Base-by-base conservation (phyloP, 768 basidiomycete species). In the Pleurotus cornucopiae region DNA sequence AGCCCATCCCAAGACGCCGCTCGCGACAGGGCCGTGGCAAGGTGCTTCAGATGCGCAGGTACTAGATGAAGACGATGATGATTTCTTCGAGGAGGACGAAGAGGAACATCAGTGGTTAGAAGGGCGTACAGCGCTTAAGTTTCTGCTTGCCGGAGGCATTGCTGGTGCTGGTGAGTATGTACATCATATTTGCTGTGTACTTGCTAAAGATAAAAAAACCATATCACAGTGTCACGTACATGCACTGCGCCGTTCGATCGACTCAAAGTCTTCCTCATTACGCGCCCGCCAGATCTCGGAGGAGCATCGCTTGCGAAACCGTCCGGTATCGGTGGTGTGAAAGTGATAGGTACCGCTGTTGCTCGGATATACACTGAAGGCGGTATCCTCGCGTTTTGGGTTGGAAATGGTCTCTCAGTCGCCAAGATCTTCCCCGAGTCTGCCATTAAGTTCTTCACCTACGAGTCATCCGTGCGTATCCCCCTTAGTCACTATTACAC, bases 211-310 rank as follows among this genome's bases (percentile, higher is more conserved):
- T 52, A 18, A 53, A 49, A 26, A 54, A 54, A 54, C 48, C 51
- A n/a, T 39, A 34, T 18, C 30, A 34, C 64, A 97, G 97, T 98
- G 25, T 98, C 96, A 12, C 81, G 97, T 62, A 91, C 95, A 45
- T 94, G 92, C 58, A 99, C 97, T 0, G 97, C 97, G 5, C 97
- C 97, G 0, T 98, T 98, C 61, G 97, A 99, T 73, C 85, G 97
- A 54, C 77, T 99, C 49, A 99, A 96, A 70, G 82, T 99, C 55
- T 98, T 97, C 70, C 80, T 99, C 57, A 98, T 98, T 59, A 98
- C 97, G 21, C 80, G 91, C 56, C 76, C 87, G 37, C 86, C 86
- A 62, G 88, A 91, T 64, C 78, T 88, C 21, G 82, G 84, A 18
- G 86, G 84, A 11, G 64, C 81, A 16, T 61, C 76, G 4, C 60